Conservation (phyloP, 2,329 filamentous ascomycete genomes). For the Cladophialophora chaetospira region DNA sequence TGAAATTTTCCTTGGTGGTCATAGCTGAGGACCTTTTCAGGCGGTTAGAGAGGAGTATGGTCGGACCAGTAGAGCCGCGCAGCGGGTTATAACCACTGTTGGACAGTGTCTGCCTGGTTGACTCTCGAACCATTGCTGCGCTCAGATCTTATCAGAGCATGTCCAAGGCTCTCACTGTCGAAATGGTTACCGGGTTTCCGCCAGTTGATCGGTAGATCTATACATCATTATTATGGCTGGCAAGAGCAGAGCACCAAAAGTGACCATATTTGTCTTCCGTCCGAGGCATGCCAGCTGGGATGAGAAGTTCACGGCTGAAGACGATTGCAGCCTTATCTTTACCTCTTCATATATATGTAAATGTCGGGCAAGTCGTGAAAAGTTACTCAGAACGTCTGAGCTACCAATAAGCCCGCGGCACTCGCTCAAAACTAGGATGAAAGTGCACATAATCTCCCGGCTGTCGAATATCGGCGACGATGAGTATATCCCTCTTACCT, state of each 20-base stretch:
- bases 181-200: not conserved
- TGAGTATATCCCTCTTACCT: too few species aligned
- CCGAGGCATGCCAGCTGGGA: slow-evolving; percentile 1
- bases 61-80: not conserved
- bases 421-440: too few species aligned
- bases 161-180: not conserved
- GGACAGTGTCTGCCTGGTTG: not conserved
- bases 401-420: too few species aligned
- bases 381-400: too few species aligned
- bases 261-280: not conserved
- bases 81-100: not conserved
- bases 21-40: not conserved
- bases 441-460: too few species aligned
- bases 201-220: not conserved
- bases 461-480: too few species aligned
- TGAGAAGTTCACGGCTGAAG: not conserved
- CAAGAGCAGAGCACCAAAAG: not conserved
- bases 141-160: not conserved
- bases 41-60: not conserved
- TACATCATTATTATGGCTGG: not conserved
- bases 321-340: not conserved
- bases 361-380: too few species aligned
- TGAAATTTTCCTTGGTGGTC: not conserved
- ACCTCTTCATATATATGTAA: not conserved
- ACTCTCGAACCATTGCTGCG: not conserved